Conservation (phyloP, 1,139 yeast species). For the Suhomyces bokatorum region DNA sequence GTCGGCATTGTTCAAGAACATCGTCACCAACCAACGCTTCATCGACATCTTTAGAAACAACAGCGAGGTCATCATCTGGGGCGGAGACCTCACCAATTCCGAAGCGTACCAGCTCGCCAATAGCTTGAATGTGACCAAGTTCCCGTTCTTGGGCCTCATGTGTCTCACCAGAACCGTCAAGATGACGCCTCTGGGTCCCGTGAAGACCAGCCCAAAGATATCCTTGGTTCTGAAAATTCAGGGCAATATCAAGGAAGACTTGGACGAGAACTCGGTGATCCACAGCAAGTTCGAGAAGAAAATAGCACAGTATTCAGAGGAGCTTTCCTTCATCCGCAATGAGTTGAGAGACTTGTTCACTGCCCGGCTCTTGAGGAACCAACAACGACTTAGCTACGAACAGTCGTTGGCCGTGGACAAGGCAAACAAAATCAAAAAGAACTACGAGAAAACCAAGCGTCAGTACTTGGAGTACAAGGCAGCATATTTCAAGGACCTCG, state of each 20-base stretch:
- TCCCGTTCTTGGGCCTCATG: constrained; percentile 76
- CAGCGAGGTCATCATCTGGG: constrained; percentile 68
- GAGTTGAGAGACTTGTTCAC: constrained; percentile 63
- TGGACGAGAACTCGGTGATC: constrained; percentile 29
- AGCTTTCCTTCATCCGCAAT: constrained; percentile 54
- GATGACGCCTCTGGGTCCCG: constrained; percentile 62
- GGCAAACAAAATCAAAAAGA: constrained; percentile 31
- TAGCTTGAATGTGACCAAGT: constrained; percentile 67
- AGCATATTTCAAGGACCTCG: constrained; percentile 36
- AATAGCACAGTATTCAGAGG: constrained; percentile 60
- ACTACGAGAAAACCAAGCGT: constrained; percentile 25
- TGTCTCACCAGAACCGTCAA: constrained; percentile 55
- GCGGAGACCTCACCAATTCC: constrained; percentile 76
- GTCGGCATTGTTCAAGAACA: constrained; percentile 51
- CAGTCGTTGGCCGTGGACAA: constrained; percentile 63
- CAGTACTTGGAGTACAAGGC: constrained; percentile 46
- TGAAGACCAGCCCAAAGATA: constrained; percentile 53
- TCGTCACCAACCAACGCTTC: constrained; percentile 57
- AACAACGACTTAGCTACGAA: constrained; percentile 80
- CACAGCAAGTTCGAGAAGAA: constrained; percentile 42
- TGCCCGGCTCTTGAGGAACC: constrained; percentile 61
- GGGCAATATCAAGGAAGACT: constrained; percentile 52
- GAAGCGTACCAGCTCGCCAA: constrained; percentile 87
- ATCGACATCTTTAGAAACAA: constrained; percentile 45
- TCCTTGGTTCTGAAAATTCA: constrained; percentile 67